A percentile compares a stretch with the other conserved stretches of the same genome.
phyloP scores from a whole-genome alignment of 2,329 filamentous ascomycete genomes.

The Malbranchea zuffiana region DNA sequence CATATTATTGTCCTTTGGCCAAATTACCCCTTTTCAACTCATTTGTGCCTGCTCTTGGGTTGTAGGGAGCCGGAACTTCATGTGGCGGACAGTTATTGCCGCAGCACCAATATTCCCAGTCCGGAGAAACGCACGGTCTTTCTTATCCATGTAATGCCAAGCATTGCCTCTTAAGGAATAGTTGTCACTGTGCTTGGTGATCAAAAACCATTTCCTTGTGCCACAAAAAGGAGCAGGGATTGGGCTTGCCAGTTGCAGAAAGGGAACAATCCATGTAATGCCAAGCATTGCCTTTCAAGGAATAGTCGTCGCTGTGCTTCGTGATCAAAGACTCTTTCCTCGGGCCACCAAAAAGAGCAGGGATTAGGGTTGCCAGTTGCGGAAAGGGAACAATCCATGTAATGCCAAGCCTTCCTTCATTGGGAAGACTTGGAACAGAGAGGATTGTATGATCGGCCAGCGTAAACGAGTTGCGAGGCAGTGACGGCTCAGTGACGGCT shows the following conservation, averaged over 20 bases:
- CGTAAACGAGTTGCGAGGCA: no score
- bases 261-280: no score
- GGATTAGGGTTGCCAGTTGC: background rate
- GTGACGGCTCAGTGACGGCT: no score
- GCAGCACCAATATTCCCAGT: constrained; percentile 1
- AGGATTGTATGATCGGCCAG: no score
- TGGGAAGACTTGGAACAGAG: no score
- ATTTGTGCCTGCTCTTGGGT: background rate
- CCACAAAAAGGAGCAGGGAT: no score
- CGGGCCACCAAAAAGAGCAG: constrained; percentile 1
- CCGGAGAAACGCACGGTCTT: background rate
- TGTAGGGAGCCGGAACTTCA: background rate
- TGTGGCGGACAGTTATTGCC: background rate
- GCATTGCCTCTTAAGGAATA: background rate
- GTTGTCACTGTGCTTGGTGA: background rate
- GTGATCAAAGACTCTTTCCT: no score
- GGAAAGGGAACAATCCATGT: background rate
- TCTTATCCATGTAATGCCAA: background rate
- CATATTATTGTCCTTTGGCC: background rate
- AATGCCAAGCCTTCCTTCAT: background rate
- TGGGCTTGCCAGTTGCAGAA: no score
- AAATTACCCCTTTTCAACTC: background rate
- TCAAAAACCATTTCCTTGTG: background rate
- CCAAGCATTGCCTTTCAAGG: no score
- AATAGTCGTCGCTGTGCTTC: no score